A percentile compares a stretch with the other conserved stretches of the same genome.
Conservation (phyloP, 805 yeast genomes). For the Wickerhamiella slavikovae region DNA sequence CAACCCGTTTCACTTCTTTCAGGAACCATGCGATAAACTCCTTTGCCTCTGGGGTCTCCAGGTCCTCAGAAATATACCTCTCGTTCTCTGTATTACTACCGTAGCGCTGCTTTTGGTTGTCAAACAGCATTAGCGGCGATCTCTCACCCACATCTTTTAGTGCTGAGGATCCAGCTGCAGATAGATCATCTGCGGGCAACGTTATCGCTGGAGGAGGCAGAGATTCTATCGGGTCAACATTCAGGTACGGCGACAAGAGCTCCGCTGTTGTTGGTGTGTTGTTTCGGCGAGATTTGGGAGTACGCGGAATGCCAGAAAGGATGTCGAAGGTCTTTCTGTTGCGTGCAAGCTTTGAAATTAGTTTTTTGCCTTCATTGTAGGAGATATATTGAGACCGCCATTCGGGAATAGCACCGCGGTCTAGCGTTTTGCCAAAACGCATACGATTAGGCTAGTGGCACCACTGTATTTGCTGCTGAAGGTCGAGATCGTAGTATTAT, state of each 20-base stretch:
- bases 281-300: background rate
- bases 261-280: background rate
- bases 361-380: constrained; percentile 29
- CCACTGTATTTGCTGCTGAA: too few species aligned
- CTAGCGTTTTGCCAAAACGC: background rate
- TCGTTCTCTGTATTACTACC: background rate
- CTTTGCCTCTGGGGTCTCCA: constrained; percentile 10
- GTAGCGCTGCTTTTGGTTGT: constrained; percentile 3
- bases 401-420: constrained; percentile 19
- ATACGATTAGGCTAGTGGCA: too few species aligned
- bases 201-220: background rate
- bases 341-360: constrained; percentile 14
- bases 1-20: constrained; percentile 35
- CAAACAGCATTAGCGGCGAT: too few species aligned
- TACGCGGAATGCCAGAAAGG: background rate
- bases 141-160: too few species aligned
- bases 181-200: too few species aligned
- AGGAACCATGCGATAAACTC: constrained; percentile 54
- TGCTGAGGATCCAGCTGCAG: too few species aligned
- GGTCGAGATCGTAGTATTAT: too few species aligned
- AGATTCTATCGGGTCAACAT: background rate
- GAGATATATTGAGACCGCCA: constrained; percentile 25
- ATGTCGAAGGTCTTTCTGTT: background rate
- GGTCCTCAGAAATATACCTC: background rate
- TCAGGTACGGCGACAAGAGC: background rate